Percentiles rank a stretch among this genome's conserved stretches.
Conservation (phyloP, 2,329 filamentous ascomycete genomes). For the Fusarium chlamydosporum region DNA sequence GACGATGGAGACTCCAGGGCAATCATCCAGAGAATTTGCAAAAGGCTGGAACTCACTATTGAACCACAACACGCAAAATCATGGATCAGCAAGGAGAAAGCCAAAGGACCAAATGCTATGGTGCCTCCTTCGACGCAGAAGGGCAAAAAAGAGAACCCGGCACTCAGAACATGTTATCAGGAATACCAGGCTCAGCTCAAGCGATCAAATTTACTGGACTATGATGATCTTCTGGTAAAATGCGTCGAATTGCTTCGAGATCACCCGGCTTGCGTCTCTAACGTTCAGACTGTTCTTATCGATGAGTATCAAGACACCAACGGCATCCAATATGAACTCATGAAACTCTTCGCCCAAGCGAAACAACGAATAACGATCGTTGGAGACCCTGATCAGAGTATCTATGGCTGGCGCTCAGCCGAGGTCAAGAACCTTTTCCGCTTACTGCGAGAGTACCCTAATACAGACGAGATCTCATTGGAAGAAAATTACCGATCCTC, state of each 20-base stretch:
- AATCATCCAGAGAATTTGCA: constrained; percentile 86
- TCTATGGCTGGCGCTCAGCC: constrained; percentile 94
- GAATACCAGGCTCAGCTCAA: constrained; percentile 84
- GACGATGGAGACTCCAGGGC: constrained; percentile 84
- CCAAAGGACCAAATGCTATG: constrained; percentile 64
- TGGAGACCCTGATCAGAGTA: constrained; percentile 96
- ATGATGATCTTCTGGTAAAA: constrained; percentile 89
- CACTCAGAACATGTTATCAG: constrained; percentile 76
- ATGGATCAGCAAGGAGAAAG: constrained; percentile 80
- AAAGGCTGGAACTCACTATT: constrained; percentile 75
- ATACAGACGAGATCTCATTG: constrained; percentile 85
- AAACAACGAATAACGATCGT: constrained; percentile 89
- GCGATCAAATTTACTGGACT: constrained; percentile 87
- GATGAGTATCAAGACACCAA: constrained; percentile 99
- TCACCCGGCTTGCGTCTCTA: constrained; percentile 85
- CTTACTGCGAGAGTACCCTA: constrained; percentile 81
- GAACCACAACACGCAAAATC: constrained; percentile 79
- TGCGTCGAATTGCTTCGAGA: constrained; percentile 83
- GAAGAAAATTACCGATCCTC: constrained; percentile 97
- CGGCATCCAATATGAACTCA: constrained; percentile 92
- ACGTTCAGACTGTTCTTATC: constrained; percentile 91
- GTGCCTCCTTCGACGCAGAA: constrained; percentile 59
- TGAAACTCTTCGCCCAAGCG: constrained; percentile 84
- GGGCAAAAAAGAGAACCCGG: constrained; percentile 62
- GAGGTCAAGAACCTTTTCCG: constrained; percentile 89